Conservation (phyloP, 2,329 filamentous ascomycete genomes). For the Chaetomium sp. region DNA sequence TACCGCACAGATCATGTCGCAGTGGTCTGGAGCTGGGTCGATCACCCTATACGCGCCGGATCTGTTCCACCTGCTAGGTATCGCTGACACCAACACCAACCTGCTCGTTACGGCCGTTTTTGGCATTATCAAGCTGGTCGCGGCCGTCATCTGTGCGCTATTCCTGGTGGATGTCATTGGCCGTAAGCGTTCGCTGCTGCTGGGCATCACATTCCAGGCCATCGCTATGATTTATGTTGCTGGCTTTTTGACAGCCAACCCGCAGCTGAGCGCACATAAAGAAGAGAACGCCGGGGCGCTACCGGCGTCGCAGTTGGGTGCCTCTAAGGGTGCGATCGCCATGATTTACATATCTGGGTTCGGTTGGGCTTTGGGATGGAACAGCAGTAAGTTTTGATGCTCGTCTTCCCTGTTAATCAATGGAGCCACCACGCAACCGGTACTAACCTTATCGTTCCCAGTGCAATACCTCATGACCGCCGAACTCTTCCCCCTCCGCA, state of each 20-base stretch:
- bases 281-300: background rate
- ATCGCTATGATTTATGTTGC: constrained; percentile 59
- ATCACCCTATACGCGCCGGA: constrained; percentile 74
- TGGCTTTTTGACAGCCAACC: constrained; percentile 55
- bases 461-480: constrained; percentile 68
- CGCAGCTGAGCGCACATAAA: constrained; percentile 42
- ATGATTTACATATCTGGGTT: constrained; percentile 67
- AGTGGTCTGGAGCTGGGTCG: constrained; percentile 66
- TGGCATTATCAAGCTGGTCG: constrained; percentile 64
- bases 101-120: constrained; percentile 71
- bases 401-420: background rate
- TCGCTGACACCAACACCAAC: constrained; percentile 59
- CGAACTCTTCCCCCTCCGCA: constrained; percentile 68
- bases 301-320: constrained; percentile 39
- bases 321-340: constrained; percentile 61
- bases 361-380: constrained; percentile 68
- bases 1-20: constrained; percentile 63
- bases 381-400: constrained; percentile 35
- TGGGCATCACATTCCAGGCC: constrained; percentile 54
- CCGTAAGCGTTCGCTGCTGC: constrained; percentile 59
- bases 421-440: too few species aligned
- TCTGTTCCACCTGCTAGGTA: constrained; percentile 66
- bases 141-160: constrained; percentile 62
- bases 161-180: constrained; percentile 77
- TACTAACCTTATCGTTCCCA: background rate